These are phyloP conservation scores for Beta macrorhiza DNA, from an alignment of 179 eudicot species.

Conservation along the genomic window DNA sequence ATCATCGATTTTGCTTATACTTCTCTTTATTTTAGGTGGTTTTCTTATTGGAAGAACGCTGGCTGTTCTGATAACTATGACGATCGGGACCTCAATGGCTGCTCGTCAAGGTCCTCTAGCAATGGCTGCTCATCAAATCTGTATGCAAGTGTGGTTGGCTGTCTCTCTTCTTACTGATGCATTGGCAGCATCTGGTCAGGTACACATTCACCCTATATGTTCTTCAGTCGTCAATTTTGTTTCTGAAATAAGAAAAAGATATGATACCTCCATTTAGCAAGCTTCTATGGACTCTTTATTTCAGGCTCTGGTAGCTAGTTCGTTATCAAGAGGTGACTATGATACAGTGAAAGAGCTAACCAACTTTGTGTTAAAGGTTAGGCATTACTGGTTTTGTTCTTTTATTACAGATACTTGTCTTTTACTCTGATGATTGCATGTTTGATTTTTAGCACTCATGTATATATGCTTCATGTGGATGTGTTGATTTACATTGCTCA, in stretches of 20 bases:
- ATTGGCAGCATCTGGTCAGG: constrained; percentile 89
- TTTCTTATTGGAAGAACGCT: constrained; percentile 93
- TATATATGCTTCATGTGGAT: background rate
- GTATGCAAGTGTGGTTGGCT: constrained; percentile 94
- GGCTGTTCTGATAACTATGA: constrained; percentile 74
- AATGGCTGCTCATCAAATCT: constrained; percentile 98
- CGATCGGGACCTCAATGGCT: constrained; percentile 92
- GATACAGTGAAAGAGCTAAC: constrained; percentile 61
- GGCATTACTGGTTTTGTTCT: background rate
- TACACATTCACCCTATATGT: constrained; percentile 13
- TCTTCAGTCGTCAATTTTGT: background rate
- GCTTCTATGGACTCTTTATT: constrained; percentile 20
- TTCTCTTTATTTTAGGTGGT: constrained; percentile 51
- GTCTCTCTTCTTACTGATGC: constrained; percentile 94
- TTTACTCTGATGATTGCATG: background rate
- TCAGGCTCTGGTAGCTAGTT: constrained; percentile 83
- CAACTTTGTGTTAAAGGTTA: constrained; percentile 69
- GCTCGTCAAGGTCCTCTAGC: constrained; percentile 93
- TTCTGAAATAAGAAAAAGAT: background rate
- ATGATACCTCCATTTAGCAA: background rate
- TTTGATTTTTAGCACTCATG: background rate
- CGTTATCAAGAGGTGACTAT: constrained; percentile 69
- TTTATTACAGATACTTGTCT: background rate
- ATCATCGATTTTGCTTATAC: background rate
- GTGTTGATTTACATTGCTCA: background rate